Evolutionary conservation across 306 rosid genomes (phyloP), one percentile per base, ranked within the genome.

Genomic region (Oemleria cerasiformis): DNA sequence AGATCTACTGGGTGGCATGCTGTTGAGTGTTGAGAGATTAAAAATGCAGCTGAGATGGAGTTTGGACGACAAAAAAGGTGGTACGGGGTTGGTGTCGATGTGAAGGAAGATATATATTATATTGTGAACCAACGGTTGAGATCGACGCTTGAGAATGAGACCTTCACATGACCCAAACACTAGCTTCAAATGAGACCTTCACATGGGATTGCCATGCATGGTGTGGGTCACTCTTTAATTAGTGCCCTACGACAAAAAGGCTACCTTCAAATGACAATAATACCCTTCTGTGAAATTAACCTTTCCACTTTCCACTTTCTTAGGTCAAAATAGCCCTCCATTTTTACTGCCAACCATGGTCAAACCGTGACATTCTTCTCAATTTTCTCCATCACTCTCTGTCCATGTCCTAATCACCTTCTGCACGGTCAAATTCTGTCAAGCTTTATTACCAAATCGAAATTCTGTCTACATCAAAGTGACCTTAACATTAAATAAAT

Each of bases 151-250:
- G 3, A 30, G 36, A 30, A 4, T 3, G 36, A 30, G 36, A 30
- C 36, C 47, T 70, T 76, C 79, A 74, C 84, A 79, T 74, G 82
- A 84, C 20, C 68, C 71, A 74, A 60, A 53, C 41, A n/a, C n/a
- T n/a, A n/a, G n/a, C n/a, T n/a, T n/a, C n/a, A n/a, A n/a, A n/a
- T n/a, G n/a, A n/a, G n/a, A n/a, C n/a, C n/a, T n/a, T 84, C 85
- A 81, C 83, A 84, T 63, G 83, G 75, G 39, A 9, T 4, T 63
- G 78, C 73, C 62, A 70, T 0, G 9, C 12, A n/a, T n/a, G n/a
- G n/a, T 60, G 79, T 42, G 63, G 74, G 73, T 21, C 80, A 68
- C 77, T 30, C 36, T 2, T 25, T 30, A 2, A 30, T 30, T 30
- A 30, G 36, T 30, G 36, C 36, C 36, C 36, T 30, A 14, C 73